phyloP scores from a whole-genome alignment of 2,329 filamentous ascomycete genomes.

The Aspergillus pseudoterreus region DNA sequence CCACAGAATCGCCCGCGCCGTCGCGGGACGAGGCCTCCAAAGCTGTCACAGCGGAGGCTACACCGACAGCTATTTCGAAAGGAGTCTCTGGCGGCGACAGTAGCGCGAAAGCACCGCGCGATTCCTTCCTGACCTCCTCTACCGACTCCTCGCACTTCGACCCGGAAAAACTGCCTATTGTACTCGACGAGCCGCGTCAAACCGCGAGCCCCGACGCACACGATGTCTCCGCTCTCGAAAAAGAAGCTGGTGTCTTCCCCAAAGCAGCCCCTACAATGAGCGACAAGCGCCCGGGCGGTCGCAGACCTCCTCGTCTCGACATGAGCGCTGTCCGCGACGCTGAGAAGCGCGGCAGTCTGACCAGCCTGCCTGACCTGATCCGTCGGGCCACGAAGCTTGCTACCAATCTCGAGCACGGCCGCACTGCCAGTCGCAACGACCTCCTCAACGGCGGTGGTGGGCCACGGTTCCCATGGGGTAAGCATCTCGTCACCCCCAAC shows the following conservation, averaged over 20 bases:
- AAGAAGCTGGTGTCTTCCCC: slow-evolving; percentile 23
- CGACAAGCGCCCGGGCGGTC: slow-evolving; percentile 35
- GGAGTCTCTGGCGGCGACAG: slow-evolving; percentile 7
- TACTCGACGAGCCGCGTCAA: slow-evolving; percentile 11
- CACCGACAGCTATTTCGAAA: slow-evolving; percentile 9
- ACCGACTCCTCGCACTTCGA: slow-evolving; percentile 25
- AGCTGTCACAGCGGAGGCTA: background rate
- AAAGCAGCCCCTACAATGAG: slow-evolving; percentile 35
- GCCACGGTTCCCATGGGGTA: slow-evolving; percentile 24
- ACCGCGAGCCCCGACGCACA: slow-evolving; percentile 8
- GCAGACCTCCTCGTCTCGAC: slow-evolving; percentile 68
- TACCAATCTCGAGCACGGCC: slow-evolving; percentile 81
- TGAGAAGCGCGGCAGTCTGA: slow-evolving; percentile 82
- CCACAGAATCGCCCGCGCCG: slow-evolving; percentile 19
- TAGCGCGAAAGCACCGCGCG: slow-evolving; percentile 7
- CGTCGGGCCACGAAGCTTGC: slow-evolving; percentile 81
- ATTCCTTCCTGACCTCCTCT: slow-evolving; percentile 20
- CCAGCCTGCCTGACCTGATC: slow-evolving; percentile 88
- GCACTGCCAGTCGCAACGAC: slow-evolving; percentile 58
- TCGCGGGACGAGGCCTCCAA: slow-evolving; percentile 6
- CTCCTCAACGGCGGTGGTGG: slow-evolving; percentile 33
- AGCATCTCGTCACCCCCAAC: slow-evolving; percentile 4
- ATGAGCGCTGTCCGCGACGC: slow-evolving; percentile 77
- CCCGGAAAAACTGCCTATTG: slow-evolving; percentile 32
- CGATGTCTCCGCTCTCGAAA: slow-evolving; percentile 18